Percentiles rank a stretch among this genome's conserved stretches.
Conservation (phyloP, 2,329 filamentous ascomycete genomes). For the Hypocreales sp. region DNA sequence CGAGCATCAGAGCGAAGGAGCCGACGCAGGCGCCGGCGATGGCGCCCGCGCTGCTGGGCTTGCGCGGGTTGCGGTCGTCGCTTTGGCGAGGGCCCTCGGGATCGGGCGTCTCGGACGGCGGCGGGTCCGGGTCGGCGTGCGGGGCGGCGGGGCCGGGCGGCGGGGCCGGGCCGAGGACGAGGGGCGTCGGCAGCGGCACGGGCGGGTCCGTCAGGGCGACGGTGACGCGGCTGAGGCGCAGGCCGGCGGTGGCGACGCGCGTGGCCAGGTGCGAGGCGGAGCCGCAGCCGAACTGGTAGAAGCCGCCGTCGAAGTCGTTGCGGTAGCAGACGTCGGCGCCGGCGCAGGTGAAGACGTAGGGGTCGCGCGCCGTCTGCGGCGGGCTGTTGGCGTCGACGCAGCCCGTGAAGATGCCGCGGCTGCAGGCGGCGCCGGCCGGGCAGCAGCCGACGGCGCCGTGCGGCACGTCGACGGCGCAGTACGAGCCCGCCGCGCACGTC, state of each 20-base stretch:
- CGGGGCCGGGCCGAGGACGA: constrained; percentile 21
- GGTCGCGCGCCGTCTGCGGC: constrained; percentile 34
- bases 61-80: no score
- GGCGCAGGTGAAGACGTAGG: constrained; percentile 41
- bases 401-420: constrained; percentile 38
- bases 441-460: constrained; percentile 40
- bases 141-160: no score
- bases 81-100: no score
- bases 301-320: constrained; percentile 39
- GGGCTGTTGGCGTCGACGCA: constrained; percentile 38
- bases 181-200: constrained; percentile 23
- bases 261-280: constrained; percentile 29
- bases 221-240: constrained; percentile 21
- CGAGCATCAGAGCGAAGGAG: constrained; percentile 29
- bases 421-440: constrained; percentile 33
- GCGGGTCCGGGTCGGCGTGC: no score
- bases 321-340: constrained; percentile 36
- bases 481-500: constrained; percentile 40
- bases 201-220: constrained; percentile 24
- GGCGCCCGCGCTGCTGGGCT: constrained; percentile 26
- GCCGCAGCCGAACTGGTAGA: constrained; percentile 41
- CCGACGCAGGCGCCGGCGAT: constrained; percentile 39
- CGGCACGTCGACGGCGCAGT: constrained; percentile 37
- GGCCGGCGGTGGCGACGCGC: constrained; percentile 28
- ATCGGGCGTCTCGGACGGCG: no score